A percentile compares a stretch with the other conserved stretches of the same genome.
These are phyloP conservation scores for Pezicula neosporulosa DNA, from an alignment of 2,329 filamentous ascomycete genomes.

Conservation along the genomic window DNA sequence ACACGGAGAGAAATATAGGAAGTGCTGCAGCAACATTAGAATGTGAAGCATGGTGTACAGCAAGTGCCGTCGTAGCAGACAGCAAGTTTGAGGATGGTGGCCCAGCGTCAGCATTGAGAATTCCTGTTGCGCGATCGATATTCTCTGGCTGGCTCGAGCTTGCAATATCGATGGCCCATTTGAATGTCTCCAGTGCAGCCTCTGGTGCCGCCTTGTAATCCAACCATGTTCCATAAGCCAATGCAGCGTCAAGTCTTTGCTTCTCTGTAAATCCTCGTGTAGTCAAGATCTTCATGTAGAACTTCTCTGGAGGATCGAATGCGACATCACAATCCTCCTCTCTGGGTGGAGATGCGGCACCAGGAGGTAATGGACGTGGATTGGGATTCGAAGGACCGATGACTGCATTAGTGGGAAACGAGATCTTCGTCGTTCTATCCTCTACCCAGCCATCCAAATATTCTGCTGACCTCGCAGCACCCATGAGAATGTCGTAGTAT, in stretches of 20 bases:
- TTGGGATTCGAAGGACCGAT: conserved; percentile 80
- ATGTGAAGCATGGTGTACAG: conserved; percentile 70
- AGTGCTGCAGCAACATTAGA: conserved; percentile 67
- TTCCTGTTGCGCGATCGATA: conserved; percentile 59
- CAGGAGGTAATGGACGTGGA: conserved; percentile 68
- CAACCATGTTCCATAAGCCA: conserved; percentile 82
- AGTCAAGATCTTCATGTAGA: conserved; percentile 78
- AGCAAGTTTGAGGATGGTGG: conserved; percentile 72
- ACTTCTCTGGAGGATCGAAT: conserved; percentile 68
- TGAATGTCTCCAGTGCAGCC: conserved; percentile 69
- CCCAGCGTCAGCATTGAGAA: conserved; percentile 57
- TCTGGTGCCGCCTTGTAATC: conserved; percentile 68
- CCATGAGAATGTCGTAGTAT: conserved; percentile 81
- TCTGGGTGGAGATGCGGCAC: conserved; percentile 57
- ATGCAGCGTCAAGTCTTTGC: conserved; percentile 76
- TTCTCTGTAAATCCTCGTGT: conserved; percentile 75
- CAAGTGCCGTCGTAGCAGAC: conserved; percentile 70
- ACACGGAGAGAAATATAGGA: conserved; percentile 79
- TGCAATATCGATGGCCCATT: conserved; percentile 74
- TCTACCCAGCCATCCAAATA: conserved; percentile 76
- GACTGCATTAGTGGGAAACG: conserved; percentile 71
- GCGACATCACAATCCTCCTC: conserved; percentile 74
- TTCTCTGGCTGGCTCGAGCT: conserved; percentile 48
- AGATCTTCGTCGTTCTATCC: conserved; percentile 61
- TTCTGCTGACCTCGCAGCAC: conserved; percentile 72